phyloP scores from a whole-genome alignment of 352 stramenopile genomes.

The Elongisporangium anandrum region DNA sequence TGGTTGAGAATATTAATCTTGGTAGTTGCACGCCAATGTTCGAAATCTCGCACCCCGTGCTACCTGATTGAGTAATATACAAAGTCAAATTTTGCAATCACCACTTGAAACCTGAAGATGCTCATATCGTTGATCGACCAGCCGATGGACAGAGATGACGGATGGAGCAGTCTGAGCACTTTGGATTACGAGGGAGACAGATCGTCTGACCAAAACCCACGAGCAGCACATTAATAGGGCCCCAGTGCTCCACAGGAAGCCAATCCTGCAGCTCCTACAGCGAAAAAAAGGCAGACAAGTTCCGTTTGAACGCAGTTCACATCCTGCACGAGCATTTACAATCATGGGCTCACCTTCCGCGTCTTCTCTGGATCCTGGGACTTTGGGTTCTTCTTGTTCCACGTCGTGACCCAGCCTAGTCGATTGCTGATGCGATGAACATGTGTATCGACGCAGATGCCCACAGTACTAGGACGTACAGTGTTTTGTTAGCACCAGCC shows the following conservation, averaged over 20 bases:
- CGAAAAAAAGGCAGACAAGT: background rate
- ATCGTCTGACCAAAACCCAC: conserved; percentile 97
- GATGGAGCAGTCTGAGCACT: conserved; percentile 73
- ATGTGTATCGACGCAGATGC: conserved; percentile 97
- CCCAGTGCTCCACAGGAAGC: conserved; percentile 90
- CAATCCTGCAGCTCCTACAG: conserved; percentile 91
- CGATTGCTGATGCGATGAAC: conserved; percentile 97
- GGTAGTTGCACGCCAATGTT: too few species aligned
- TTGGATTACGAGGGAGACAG: conserved; percentile 61
- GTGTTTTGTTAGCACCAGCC: background rate
- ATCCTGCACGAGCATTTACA: background rate
- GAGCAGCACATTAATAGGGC: conserved; percentile 89
- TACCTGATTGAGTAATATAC: too few species aligned
- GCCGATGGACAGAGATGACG: conserved; percentile 66
- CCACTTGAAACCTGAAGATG: too few species aligned
- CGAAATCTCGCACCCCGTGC: too few species aligned
- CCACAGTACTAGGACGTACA: conserved; percentile 53
- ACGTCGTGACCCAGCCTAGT: conserved; percentile 91
- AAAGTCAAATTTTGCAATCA: too few species aligned
- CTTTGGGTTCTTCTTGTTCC: conserved; percentile 80
- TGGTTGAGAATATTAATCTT: too few species aligned
- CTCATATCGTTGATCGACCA: conserved; percentile 8
- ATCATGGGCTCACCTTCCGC: conserved; percentile 32
- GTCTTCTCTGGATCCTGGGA: conserved; percentile 91
- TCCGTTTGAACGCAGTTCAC: background rate